Evolutionary conservation across 768 basidiomycete genomes (phyloP).

Genomic region (Russula brevipes): DNA sequence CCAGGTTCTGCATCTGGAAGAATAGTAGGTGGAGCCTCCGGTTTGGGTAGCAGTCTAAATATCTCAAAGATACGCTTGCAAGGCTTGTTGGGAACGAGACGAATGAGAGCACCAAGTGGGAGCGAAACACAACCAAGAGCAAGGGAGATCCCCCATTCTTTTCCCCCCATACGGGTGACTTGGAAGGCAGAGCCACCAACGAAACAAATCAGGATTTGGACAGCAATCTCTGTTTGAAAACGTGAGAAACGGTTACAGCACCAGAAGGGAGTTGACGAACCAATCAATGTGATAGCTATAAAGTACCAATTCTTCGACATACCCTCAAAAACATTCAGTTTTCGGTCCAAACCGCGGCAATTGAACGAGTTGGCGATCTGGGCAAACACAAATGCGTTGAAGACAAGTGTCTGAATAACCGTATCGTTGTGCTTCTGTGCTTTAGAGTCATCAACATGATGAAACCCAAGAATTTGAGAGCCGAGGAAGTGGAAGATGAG

Average conservation of each 20-base stretch:
- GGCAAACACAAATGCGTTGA: conserved; percentile 97
- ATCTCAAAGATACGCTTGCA: conserved; percentile 59
- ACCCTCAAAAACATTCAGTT: conserved; percentile 86
- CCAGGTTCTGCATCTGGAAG: conserved; percentile 52
- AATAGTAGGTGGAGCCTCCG: conserved; percentile 59
- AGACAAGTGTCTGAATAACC: conserved; percentile 79
- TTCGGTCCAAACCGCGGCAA: conserved; percentile 77
- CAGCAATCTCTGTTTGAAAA: conserved; percentile 61
- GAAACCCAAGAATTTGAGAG: conserved; percentile 58
- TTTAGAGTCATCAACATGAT: conserved; percentile 31
- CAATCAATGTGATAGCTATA: conserved; percentile 75
- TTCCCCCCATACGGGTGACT: conserved; percentile 69
- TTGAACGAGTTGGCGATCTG: conserved; percentile 97
- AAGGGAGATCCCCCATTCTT: conserved; percentile 91
- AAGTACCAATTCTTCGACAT: conserved; percentile 79
- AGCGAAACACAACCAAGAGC: conserved; percentile 83
- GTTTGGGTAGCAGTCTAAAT: conserved; percentile 56
- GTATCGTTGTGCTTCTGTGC: conserved; percentile 36
- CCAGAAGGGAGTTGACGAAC: conserved; percentile 39
- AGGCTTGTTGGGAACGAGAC: conserved; percentile 73
- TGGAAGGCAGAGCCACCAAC: conserved; percentile 90
- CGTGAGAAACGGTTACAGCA: conserved; percentile 6
- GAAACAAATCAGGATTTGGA: conserved; percentile 86
- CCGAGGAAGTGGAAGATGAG: conserved; percentile 90
- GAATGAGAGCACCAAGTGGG: conserved; percentile 79